A percentile compares a stretch with the other conserved stretches of the same genome.
phyloP scores from a whole-genome alignment of 768 basidiomycete genomes.

The Lactarius psammicola region DNA sequence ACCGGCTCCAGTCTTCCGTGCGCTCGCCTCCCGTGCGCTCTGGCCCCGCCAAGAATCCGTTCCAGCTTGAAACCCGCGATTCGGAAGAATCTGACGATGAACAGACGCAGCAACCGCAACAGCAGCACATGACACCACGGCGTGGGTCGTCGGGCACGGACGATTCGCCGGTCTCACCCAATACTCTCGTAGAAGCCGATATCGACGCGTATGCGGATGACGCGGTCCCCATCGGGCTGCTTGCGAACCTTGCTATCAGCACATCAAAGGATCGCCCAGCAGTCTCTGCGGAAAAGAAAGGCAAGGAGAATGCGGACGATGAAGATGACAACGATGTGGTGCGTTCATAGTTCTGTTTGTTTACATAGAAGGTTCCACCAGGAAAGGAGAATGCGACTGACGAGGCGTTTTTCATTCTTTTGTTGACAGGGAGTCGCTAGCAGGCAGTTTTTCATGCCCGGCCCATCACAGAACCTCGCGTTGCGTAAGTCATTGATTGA shows the following conservation, averaged over 20 bases:
- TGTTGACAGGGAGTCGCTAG: constrained; percentile 69
- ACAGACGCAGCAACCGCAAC: neutral
- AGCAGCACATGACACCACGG: constrained; percentile 2
- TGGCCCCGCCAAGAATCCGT: constrained; percentile 41
- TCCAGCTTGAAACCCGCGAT: constrained; percentile 42
- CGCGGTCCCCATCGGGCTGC: constrained; percentile 70
- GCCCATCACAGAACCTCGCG: constrained; percentile 68
- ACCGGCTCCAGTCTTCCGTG: constrained; percentile 62
- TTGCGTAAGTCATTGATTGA: constrained; percentile 73
- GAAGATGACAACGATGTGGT: constrained; percentile 28
- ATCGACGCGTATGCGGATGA: constrained; percentile 47
- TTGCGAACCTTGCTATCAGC: constrained; percentile 68
- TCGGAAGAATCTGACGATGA: constrained; percentile 34
- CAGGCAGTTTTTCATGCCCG: constrained; percentile 76
- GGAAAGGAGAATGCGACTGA: neutral
- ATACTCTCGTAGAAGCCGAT: constrained; percentile 34
- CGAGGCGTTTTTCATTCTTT: no score
- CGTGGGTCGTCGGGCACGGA: constrained; percentile 22
- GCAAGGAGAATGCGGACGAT: constrained; percentile 34
- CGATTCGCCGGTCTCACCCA: constrained; percentile 27
- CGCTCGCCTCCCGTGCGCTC: constrained; percentile 47
- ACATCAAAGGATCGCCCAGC: constrained; percentile 46
- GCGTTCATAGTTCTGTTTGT: constrained; percentile 2
- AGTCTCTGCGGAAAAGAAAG: constrained; percentile 18
- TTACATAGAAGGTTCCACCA: constrained; percentile 30